phyloP scores from a whole-genome alignment of 2,329 filamentous ascomycete genomes.

The Claviceps cyperi region DNA sequence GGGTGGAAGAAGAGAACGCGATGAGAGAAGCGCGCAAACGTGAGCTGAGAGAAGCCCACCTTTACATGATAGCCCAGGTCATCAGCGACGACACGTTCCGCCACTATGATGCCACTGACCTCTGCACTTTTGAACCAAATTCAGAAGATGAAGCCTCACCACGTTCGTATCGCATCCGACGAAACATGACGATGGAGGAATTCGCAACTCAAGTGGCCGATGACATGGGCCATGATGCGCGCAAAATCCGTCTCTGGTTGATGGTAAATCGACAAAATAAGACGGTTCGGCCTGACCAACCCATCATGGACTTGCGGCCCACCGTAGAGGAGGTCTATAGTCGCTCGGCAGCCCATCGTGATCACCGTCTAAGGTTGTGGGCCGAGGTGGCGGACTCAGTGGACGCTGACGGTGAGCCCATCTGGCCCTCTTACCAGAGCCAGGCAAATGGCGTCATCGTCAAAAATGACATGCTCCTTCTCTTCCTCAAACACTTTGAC shows the following conservation, averaged over 20 bases:
- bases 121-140: slow-evolving; percentile 54
- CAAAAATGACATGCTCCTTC: slow-evolving; percentile 54
- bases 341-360: slow-evolving; percentile 40
- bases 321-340: slow-evolving; percentile 57
- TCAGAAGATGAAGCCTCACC: slow-evolving; percentile 57
- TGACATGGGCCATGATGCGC: slow-evolving; percentile 53
- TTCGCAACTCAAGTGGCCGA: slow-evolving; percentile 57
- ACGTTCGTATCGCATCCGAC: slow-evolving; percentile 56
- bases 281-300: slow-evolving; percentile 80
- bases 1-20: slow-evolving; percentile 69
- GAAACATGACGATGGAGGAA: slow-evolving; percentile 61
- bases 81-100: slow-evolving; percentile 72
- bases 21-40: slow-evolving; percentile 63
- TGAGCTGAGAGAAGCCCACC: slow-evolving; percentile 84
- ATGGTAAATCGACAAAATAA: slow-evolving; percentile 99
- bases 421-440: slow-evolving; percentile 54
- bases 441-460: slow-evolving; percentile 41
- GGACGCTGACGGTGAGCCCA: slow-evolving; percentile 49
- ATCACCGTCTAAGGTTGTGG: slow-evolving; percentile 72
- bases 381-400: slow-evolving; percentile 62
- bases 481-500: slow-evolving; percentile 92
- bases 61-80: slow-evolving; percentile 76
- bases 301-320: slow-evolving; percentile 62
- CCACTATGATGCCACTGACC: slow-evolving; percentile 69
- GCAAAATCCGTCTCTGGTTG: slow-evolving; percentile 71